These are phyloP conservation scores for Xylaria sp. DNA, from an alignment of 2,329 filamentous ascomycete genomes.

Conservation along the genomic window DNA sequence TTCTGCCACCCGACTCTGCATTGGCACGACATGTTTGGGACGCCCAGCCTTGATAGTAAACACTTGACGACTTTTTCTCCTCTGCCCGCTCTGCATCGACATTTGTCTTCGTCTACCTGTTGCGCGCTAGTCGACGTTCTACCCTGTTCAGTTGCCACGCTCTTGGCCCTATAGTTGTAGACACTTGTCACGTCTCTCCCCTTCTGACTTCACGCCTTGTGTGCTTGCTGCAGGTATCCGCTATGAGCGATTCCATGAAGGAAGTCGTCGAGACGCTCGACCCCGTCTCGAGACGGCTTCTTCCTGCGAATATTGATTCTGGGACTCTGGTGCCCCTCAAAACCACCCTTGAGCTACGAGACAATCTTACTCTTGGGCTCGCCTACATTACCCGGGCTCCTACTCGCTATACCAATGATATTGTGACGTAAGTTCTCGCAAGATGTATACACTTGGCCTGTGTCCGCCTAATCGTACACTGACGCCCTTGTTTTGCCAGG, in stretches of 20 bases:
- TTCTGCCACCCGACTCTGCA: background rate
- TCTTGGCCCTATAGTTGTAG: constrained; percentile 19
- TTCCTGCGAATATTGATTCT: constrained; percentile 48
- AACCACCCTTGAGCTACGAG: constrained; percentile 71
- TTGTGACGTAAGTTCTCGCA: constrained; percentile 71
- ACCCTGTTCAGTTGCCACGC: constrained; percentile 13
- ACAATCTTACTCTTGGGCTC: constrained; percentile 67
- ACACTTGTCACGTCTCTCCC: constrained; percentile 23
- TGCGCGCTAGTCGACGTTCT: constrained; percentile 9
- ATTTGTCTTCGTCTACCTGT: constrained; percentile 9
- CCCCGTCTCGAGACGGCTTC: constrained; percentile 50
- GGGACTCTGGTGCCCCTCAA: constrained; percentile 68
- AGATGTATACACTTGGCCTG: constrained; percentile 5
- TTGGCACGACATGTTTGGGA: constrained; percentile 22
- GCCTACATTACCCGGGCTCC: constrained; percentile 79
- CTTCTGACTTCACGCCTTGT: constrained; percentile 45
- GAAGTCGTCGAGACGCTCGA: constrained; percentile 54
- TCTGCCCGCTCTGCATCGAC: constrained; percentile 16
- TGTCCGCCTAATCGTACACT: constrained; percentile 42
- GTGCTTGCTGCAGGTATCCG: constrained; percentile 48
- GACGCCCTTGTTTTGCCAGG: constrained; percentile 41
- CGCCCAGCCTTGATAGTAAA: constrained; percentile 1
- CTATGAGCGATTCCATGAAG: constrained; percentile 54
- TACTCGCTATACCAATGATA: constrained; percentile 75
- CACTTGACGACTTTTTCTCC: constrained; percentile 15